A percentile compares a stretch with the other conserved stretches of the same genome.
Evolutionary conservation across 2,329 filamentous ascomycete species (phyloP).

Genomic region (Curvularia sp.): DNA sequence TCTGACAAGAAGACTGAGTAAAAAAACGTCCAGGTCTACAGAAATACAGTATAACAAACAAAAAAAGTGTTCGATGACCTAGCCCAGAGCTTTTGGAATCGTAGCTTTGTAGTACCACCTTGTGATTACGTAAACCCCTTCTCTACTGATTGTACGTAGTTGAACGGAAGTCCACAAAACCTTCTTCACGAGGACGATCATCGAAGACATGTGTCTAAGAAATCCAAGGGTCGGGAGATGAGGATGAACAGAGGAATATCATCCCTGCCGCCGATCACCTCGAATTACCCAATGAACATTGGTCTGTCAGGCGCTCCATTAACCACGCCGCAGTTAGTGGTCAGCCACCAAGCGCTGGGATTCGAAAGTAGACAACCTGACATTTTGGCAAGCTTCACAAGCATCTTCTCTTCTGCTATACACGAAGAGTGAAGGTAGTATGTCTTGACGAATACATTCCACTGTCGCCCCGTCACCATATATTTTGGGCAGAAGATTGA

Average conservation of each 20-base stretch:
- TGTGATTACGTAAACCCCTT: background rate
- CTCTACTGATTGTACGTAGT: background rate
- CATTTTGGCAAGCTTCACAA: background rate
- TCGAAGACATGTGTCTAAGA: background rate
- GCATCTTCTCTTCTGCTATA: background rate
- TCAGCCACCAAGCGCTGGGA: background rate
- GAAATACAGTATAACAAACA: background rate
- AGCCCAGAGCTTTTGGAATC: background rate
- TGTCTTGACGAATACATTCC: background rate
- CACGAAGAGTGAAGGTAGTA: background rate
- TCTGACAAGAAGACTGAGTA: constrained; percentile 39
- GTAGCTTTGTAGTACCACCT: background rate
- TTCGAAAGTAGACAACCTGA: background rate
- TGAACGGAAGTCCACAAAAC: background rate
- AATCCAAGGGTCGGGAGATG: background rate
- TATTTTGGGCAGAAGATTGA: background rate
- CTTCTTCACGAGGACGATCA: background rate
- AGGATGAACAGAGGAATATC: background rate
- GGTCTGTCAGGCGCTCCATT: background rate
- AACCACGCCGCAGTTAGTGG: background rate
- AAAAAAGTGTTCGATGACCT: background rate
- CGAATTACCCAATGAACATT: background rate
- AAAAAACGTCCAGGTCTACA: background rate
- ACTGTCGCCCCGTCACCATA: background rate
- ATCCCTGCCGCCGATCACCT: background rate